Percentiles rank a stretch among this genome's conserved stretches.
These are phyloP conservation scores for Lippia alba DNA, from an alignment of 305 asterid species.

Conservation along the genomic window DNA sequence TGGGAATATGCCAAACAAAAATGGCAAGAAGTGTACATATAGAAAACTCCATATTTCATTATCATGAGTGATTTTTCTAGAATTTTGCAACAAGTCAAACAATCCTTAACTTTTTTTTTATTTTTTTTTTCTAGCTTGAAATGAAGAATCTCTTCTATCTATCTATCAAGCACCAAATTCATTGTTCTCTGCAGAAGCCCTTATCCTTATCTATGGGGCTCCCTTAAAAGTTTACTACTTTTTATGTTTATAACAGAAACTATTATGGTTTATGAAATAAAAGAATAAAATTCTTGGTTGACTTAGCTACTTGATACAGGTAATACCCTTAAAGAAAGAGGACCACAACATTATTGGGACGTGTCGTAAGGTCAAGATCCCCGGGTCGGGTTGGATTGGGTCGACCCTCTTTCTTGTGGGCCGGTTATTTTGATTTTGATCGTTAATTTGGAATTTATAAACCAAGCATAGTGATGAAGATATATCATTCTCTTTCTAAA, in stretches of 20 bases:
- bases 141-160: neutral
- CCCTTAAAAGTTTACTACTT: neutral
- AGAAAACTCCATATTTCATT: neutral
- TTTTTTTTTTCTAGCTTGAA: neutral
- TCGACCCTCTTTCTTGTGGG: too few relatives aligned
- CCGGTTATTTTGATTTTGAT: too few relatives aligned
- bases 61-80: conserved; percentile 1
- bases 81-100: neutral
- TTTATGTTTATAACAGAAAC: neutral
- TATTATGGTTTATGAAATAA: too few relatives aligned
- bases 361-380: too few relatives aligned
- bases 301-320: too few relatives aligned
- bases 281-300: too few relatives aligned
- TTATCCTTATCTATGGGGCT: neutral
- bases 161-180: neutral
- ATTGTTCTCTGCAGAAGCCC: neutral
- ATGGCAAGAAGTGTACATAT: neutral
- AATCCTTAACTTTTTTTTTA: conserved; percentile 2
- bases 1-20: neutral
- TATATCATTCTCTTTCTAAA: too few relatives aligned
- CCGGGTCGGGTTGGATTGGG: too few relatives aligned
- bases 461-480: too few relatives aligned
- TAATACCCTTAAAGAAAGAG: too few relatives aligned
- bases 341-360: too few relatives aligned
- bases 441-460: too few relatives aligned